These are phyloP conservation scores for Xerocomus spinulosus DNA, from an alignment of 768 basidiomycete species.

Conservation along the genomic window DNA sequence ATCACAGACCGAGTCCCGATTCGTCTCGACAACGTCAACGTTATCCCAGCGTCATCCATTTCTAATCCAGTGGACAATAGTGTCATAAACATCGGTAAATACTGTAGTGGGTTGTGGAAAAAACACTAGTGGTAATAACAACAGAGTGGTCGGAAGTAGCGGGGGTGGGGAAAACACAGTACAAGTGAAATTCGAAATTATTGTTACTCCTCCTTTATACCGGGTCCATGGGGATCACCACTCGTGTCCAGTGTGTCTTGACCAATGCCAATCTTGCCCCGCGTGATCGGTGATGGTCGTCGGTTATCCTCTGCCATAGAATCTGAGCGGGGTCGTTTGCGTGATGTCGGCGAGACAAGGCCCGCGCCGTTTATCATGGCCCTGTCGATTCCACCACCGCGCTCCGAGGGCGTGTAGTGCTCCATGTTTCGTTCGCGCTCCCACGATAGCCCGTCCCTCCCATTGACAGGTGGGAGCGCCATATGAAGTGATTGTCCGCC, in stretches of 20 bases:
- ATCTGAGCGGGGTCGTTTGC: conserved; percentile 28
- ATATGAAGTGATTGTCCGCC: conserved; percentile 26
- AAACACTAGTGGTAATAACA: not conserved
- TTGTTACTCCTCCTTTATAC: conserved; percentile 30
- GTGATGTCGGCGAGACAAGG: conserved; percentile 20
- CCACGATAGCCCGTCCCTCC: conserved; percentile 29
- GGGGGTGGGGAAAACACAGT: not conserved
- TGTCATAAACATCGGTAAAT: not conserved
- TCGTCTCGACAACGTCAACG: no score
- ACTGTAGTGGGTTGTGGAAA: not conserved
- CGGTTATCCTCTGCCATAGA: conserved; percentile 17
- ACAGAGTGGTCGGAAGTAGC: not conserved
- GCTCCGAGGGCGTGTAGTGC: conserved; percentile 29
- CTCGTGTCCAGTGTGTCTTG: conserved; percentile 16
- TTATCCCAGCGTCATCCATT: not conserved
- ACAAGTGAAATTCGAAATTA: not conserved
- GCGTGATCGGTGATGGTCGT: conserved; percentile 19
- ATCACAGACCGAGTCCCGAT: no score
- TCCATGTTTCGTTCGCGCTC: conserved; percentile 30
- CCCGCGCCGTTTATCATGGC: conserved; percentile 14
- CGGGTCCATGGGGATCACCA: conserved; percentile 13
- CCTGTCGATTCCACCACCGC: conserved; percentile 20
- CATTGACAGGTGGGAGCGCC: conserved; percentile 24
- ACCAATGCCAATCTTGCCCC: conserved; percentile 12
- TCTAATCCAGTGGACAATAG: not conserved